Percentiles rank a stretch among this genome's conserved stretches.
phyloP scores from a whole-genome alignment of 2,329 filamentous ascomycete genomes.

The Huntiella moniliformis region DNA sequence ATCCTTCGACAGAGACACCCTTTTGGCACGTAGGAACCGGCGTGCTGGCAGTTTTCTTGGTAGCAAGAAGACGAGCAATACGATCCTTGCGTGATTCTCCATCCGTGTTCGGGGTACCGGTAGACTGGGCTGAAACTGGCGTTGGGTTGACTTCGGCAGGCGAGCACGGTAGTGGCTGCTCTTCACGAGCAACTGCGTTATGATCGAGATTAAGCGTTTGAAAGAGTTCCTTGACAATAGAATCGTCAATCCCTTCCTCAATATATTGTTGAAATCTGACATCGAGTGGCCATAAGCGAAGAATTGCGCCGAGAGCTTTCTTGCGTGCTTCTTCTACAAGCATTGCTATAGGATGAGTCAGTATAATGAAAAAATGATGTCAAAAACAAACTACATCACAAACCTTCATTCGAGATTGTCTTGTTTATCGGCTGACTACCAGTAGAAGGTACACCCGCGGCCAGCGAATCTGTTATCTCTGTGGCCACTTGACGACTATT shows the following conservation, averaged over 20 bases:
- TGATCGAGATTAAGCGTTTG: conserved; percentile 44
- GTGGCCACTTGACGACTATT: too few species aligned
- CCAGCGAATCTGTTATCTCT: too few species aligned
- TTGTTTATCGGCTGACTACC: neutral
- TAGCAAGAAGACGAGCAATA: conserved; percentile 58
- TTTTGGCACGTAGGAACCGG: conserved; percentile 3
- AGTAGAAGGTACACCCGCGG: too few species aligned
- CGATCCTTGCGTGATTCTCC: conserved; percentile 54
- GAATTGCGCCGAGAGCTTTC: conserved; percentile 47
- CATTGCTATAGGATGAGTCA: neutral
- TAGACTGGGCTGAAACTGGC: neutral
- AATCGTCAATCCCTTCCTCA: conserved; percentile 49
- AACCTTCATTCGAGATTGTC: neutral
- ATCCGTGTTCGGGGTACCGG: neutral
- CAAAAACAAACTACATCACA: neutral
- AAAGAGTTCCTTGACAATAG: conserved; percentile 45
- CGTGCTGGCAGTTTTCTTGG: conserved; percentile 27
- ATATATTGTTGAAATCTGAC: conserved; percentile 58
- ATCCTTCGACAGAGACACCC: neutral
- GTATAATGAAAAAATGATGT: neutral
- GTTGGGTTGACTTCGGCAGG: neutral
- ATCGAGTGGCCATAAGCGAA: conserved; percentile 44
- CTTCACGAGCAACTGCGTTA: conserved; percentile 10
- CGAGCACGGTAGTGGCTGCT: neutral
- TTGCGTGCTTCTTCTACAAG: conserved; percentile 26